Evolutionary conservation across 2,329 filamentous ascomycete genomes (phyloP).

Genomic region (Hypoxylon sp.): DNA sequence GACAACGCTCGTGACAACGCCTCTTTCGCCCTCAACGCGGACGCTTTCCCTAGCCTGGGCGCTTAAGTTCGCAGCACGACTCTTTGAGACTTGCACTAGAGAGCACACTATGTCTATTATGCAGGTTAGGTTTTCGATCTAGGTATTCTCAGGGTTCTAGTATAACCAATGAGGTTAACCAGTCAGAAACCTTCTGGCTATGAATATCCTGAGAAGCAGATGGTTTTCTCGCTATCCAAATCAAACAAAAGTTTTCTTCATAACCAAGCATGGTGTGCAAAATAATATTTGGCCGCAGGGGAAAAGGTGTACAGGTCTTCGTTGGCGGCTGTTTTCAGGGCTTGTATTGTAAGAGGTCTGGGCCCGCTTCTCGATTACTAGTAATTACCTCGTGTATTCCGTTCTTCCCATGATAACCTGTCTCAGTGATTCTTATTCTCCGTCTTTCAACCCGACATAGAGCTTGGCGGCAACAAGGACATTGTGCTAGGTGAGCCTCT

Average conservation of each 20-base stretch:
- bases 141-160: conserved; percentile 26
- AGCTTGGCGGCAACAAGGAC: background rate
- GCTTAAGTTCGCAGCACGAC: conserved; percentile 55
- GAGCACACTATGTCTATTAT: conserved; percentile 35
- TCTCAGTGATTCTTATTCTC: conserved; percentile 1
- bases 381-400: conserved; percentile 21
- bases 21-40: conserved; percentile 66
- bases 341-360: conserved; percentile 50
- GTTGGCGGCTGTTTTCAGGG: conserved; percentile 46
- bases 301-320: conserved; percentile 39
- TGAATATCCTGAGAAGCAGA: conserved; percentile 39
- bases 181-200: conserved; percentile 44
- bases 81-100: conserved; percentile 32
- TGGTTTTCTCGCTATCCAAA: conserved; percentile 44
- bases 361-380: conserved; percentile 41
- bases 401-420: background rate
- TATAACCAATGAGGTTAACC: conserved; percentile 36
- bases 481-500: background rate
- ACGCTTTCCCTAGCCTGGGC: conserved; percentile 73
- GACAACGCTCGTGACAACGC: conserved; percentile 60
- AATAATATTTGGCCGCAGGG: conserved; percentile 44
- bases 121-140: conserved; percentile 36
- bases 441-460: background rate
- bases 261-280: conserved; percentile 43
- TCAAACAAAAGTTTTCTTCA: conserved; percentile 51